Conservation (phyloP, 1,284 basidiomycete genomes). For the Marasmius tenuissimus region DNA sequence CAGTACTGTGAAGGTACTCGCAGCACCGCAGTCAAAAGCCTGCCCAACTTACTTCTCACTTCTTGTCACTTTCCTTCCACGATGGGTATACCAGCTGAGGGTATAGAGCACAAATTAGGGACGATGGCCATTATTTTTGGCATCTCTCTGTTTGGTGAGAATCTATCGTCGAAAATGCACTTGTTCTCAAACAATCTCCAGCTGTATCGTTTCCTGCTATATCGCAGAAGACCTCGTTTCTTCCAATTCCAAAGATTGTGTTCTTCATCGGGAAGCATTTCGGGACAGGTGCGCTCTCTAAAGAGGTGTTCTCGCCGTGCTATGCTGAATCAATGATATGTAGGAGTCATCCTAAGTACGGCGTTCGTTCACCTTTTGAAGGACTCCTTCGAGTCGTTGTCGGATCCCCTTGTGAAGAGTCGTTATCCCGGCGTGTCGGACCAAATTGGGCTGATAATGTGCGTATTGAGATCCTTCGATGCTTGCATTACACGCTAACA, state of each 20-base stretch:
- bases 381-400: conserved; percentile 67
- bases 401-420: conserved; percentile 42
- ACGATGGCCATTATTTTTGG: conserved; percentile 9
- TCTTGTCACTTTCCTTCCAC: background rate
- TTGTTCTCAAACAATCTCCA: conserved; percentile 22
- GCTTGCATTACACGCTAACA: conserved; percentile 7
- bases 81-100: background rate
- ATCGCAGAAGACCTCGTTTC: conserved; percentile 49
- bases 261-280: conserved; percentile 84
- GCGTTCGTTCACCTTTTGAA: conserved; percentile 78
- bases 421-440: conserved; percentile 47
- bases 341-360: conserved; percentile 76
- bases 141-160: conserved; percentile 19
- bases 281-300: conserved; percentile 54
- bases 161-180: background rate
- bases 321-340: background rate
- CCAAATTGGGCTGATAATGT: conserved; percentile 74
- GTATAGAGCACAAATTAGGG: background rate
- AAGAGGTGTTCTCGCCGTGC: background rate
- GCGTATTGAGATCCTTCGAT: conserved; percentile 26
- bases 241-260: conserved; percentile 61
- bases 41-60: background rate
- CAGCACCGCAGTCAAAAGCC: background rate
- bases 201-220: conserved; percentile 70
- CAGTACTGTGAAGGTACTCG: background rate